A percentile compares a stretch with the other conserved stretches of the same genome.
These are phyloP conservation scores for Clausena lansium DNA, from an alignment of 345 rosid species.

Conservation along the genomic window DNA sequence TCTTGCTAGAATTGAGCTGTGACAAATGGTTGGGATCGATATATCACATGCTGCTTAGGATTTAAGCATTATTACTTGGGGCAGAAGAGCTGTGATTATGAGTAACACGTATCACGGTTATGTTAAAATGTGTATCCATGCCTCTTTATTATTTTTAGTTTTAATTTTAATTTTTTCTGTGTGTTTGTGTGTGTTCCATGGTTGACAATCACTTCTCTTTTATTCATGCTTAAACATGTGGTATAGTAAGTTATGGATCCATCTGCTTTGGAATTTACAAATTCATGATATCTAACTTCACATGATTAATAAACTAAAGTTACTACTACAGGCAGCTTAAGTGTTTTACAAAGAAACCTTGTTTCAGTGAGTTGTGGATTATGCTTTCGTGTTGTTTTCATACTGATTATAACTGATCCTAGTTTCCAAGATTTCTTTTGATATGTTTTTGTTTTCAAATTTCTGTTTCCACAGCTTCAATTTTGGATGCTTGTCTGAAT, in stretches of 20 bases:
- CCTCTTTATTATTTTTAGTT: not conserved
- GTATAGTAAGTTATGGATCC: not conserved
- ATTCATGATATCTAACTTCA: not conserved
- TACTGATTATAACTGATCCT: not conserved
- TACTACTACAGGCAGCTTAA: not conserved
- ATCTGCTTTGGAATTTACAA: not conserved
- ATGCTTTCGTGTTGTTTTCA: not conserved
- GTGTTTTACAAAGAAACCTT: not conserved
- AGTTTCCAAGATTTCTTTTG: not conserved
- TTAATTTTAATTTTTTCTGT: not conserved
- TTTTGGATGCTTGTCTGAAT: not conserved
- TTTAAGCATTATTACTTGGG: not conserved
- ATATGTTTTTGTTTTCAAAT: not conserved
- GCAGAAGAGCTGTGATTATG: not conserved
- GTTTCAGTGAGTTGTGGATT: not conserved
- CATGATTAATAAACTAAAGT: too few species aligned
- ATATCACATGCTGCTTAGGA: not conserved
- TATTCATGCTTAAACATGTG: not conserved
- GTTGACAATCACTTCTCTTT: not conserved
- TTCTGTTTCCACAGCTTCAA: not conserved
- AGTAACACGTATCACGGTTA: not conserved
- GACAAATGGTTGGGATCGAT: not conserved
- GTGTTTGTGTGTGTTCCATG: not conserved
- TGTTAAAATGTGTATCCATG: not conserved
- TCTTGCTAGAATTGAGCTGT: not conserved